Conservation (phyloP, 1,139 yeast species). For the Trichomonascaceae sp. region DNA sequence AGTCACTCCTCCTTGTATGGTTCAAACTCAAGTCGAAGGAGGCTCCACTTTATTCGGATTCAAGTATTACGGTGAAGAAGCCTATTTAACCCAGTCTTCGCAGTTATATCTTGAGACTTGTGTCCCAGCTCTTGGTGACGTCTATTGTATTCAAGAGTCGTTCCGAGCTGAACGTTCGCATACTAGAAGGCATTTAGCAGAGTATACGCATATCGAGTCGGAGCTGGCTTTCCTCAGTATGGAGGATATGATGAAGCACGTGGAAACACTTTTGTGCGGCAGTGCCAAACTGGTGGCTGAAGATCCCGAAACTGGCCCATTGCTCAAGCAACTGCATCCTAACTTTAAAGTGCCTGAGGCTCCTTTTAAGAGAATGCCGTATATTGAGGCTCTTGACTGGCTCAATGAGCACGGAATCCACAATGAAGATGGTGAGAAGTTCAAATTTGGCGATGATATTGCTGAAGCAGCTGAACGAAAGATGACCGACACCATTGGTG, state of each 20-base stretch:
- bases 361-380: constrained; percentile 90
- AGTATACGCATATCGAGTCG: constrained; percentile 94
- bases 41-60: constrained; percentile 92
- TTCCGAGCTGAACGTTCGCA: constrained; percentile 99
- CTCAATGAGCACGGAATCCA: constrained; percentile 89
- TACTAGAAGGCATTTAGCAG: constrained; percentile 96
- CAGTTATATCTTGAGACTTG: constrained; percentile 96
- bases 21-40: constrained; percentile 98
- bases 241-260: constrained; percentile 78
- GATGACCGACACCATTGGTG: constrained; percentile 93
- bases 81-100: constrained; percentile 92
- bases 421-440: constrained; percentile 88
- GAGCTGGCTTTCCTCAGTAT: constrained; percentile 84
- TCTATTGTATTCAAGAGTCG: constrained; percentile 94
- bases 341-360: constrained; percentile 68
- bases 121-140: constrained; percentile 94
- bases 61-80: constrained; percentile 96
- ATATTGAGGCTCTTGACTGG: constrained; percentile 84
- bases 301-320: constrained; percentile 88
- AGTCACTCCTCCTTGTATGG: constrained; percentile 99
- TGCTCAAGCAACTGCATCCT: constrained; percentile 89
- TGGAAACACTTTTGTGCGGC: constrained; percentile 70
- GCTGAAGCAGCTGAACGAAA: constrained; percentile 98
- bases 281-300: constrained; percentile 70
- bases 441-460: constrained; percentile 96